A percentile compares a stretch with the other conserved stretches of the same genome.
These are phyloP conservation scores for Clonostachys sp. DNA, from an alignment of 2,329 filamentous ascomycete species.

Conservation along the genomic window DNA sequence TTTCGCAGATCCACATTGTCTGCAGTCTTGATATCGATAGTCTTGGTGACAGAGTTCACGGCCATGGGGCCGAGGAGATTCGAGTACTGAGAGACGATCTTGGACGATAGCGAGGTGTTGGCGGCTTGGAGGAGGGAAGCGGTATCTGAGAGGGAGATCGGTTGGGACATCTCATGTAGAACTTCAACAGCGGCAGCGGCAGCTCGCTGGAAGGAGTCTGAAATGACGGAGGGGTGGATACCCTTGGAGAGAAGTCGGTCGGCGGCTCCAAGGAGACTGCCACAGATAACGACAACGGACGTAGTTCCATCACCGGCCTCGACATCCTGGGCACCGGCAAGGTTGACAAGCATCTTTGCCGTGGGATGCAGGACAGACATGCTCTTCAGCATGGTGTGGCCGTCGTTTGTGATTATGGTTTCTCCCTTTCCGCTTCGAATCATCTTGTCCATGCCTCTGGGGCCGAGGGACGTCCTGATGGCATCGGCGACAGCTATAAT, in stretches of 20 bases:
- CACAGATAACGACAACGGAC: conserved; percentile 95
- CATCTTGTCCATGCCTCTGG: conserved; percentile 99
- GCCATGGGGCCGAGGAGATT: conserved; percentile 96
- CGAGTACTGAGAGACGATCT: conserved; percentile 97
- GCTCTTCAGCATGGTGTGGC: conserved; percentile 97
- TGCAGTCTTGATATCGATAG: conserved; percentile 91
- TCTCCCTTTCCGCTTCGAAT: conserved; percentile 95
- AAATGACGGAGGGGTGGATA: conserved; percentile 96
- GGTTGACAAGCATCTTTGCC: conserved; percentile 97
- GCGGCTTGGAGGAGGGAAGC: conserved; percentile 91
- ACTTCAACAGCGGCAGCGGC: conserved; percentile 84
- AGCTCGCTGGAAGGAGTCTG: conserved; percentile 94
- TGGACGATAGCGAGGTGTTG: conserved; percentile 94
- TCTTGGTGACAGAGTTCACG: conserved; percentile 91
- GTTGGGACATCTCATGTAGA: conserved; percentile 92
- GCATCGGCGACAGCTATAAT: conserved; percentile 86
- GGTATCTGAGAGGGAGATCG: conserved; percentile 84
- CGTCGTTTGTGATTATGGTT: conserved; percentile 99
- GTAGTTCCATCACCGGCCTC: conserved; percentile 98
- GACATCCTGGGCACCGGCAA: conserved; percentile 95
- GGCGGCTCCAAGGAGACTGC: conserved; percentile 88
- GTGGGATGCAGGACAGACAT: conserved; percentile 99
- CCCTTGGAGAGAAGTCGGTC: conserved; percentile 88
- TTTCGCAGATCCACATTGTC: conserved; percentile 97
- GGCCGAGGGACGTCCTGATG: conserved; percentile 92